A percentile compares a stretch with the other conserved stretches of the same genome.
These are phyloP conservation scores for Orbilia brochopaga DNA, from an alignment of 2,329 filamentous ascomycete species.

Conservation along the genomic window DNA sequence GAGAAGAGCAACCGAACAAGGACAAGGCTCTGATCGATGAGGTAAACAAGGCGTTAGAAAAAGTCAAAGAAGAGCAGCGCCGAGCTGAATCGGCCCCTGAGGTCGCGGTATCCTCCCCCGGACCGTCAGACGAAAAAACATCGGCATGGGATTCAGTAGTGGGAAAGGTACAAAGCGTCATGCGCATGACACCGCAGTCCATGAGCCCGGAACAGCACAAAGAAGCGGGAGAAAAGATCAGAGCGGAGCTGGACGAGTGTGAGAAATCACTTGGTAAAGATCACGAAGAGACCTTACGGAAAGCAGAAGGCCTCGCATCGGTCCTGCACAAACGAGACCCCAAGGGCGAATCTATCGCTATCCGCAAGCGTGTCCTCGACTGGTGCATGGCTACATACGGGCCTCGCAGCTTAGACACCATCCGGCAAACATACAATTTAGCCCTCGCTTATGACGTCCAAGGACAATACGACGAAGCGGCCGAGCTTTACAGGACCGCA, in stretches of 20 bases:
- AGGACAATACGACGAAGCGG: constrained; percentile 15
- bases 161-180: constrained; percentile 2
- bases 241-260: constrained; percentile 2
- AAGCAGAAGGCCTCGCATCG: constrained; percentile 4
- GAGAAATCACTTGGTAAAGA: constrained; percentile 11
- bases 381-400: constrained; percentile 11
- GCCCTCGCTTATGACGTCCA: constrained; percentile 7
- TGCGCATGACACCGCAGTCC: background rate
- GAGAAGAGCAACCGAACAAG: constrained; percentile 14
- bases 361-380: constrained; percentile 9
- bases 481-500: constrained; percentile 7
- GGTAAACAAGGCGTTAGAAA: constrained; percentile 4
- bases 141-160: background rate
- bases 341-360: constrained; percentile 8
- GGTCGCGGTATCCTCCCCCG: background rate
- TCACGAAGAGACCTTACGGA: constrained; percentile 8
- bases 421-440: constrained; percentile 12
- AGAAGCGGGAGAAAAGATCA: background rate
- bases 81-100: constrained; percentile 14
- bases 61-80: constrained; percentile 2
- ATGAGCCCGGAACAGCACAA: background rate
- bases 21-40: constrained; percentile 6
- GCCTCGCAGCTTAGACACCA: background rate
- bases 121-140: background rate
- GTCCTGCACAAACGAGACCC: constrained; percentile 2